Conservation (phyloP, 805 yeast species). For the Lachancea sp. region DNA sequence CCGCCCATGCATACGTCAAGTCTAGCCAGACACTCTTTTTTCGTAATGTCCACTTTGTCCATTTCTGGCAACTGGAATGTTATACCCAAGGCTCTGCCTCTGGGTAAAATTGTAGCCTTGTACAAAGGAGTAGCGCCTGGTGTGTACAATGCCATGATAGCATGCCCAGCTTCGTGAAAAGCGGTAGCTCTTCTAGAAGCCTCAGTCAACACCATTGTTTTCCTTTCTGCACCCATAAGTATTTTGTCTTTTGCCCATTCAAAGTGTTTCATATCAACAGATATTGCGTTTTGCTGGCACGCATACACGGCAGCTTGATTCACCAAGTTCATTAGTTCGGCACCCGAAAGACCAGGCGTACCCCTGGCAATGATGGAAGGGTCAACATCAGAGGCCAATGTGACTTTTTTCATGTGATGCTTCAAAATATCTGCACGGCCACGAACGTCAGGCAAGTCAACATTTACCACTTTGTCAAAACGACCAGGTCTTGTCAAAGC, state of each 20-base stretch:
- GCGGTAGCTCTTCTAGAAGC: slow-evolving; percentile 92
- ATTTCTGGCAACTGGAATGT: slow-evolving; percentile 97
- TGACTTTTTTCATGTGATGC: slow-evolving; percentile 89
- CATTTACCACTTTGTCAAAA: slow-evolving; percentile 92
- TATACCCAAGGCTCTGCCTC: slow-evolving; percentile 94
- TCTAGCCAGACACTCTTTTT: slow-evolving; percentile 81
- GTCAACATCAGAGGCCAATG: slow-evolving; percentile 77
- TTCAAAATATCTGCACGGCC: slow-evolving; percentile 90
- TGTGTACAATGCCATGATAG: slow-evolving; percentile 93
- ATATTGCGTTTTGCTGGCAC: slow-evolving; percentile 82
- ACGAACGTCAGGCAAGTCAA: slow-evolving; percentile 94
- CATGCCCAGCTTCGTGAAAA: slow-evolving; percentile 99
- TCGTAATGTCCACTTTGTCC: slow-evolving; percentile 94
- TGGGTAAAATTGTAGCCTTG: slow-evolving; percentile 93
- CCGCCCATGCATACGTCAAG: slow-evolving; percentile 99
- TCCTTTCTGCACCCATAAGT: slow-evolving; percentile 95
- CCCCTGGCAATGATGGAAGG: slow-evolving; percentile 90
- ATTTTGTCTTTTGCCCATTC: slow-evolving; percentile 99
- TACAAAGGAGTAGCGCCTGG: slow-evolving; percentile 92
- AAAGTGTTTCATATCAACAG: slow-evolving; percentile 84
- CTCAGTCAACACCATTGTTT: slow-evolving; percentile 95
- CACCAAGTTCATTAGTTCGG: slow-evolving; percentile 89
- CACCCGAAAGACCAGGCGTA: slow-evolving; percentile 98
- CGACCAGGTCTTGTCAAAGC: slow-evolving; percentile 98
- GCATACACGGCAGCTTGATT: slow-evolving; percentile 98